These are phyloP conservation scores for Forsythia viridissima DNA, from an alignment of 257 asterid genomes.

Conservation along the genomic window DNA sequence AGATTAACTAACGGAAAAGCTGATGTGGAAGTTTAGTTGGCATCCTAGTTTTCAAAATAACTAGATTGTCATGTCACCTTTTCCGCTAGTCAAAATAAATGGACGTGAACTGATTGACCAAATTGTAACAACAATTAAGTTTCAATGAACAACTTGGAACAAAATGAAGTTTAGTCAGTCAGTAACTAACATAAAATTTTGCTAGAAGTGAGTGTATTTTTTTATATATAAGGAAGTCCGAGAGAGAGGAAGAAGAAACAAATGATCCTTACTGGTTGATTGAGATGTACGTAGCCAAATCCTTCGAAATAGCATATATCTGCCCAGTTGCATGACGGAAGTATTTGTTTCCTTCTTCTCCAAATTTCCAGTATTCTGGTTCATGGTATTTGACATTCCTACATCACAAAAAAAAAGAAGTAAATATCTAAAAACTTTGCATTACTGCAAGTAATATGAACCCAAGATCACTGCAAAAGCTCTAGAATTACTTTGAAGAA, in stretches of 20 bases:
- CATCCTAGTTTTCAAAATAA: background rate
- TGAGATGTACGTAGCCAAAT: conserved; percentile 36
- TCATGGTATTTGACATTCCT: conserved; percentile 36
- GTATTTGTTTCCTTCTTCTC: conserved; percentile 34
- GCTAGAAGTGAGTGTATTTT: background rate
- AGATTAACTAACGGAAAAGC: background rate
- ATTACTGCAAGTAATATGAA: background rate
- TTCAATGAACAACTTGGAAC: background rate
- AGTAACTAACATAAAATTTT: too few relatives aligned
- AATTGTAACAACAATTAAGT: background rate
- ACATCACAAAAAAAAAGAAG: background rate
- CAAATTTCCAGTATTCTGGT: conserved; percentile 43
- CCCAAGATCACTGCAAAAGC: background rate
- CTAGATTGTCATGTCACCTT: background rate
- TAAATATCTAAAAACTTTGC: background rate
- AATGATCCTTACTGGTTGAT: conserved; percentile 26
- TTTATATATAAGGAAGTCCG: too few relatives aligned
- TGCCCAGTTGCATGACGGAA: conserved; percentile 43
- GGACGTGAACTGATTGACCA: background rate
- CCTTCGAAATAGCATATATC: conserved; percentile 41
- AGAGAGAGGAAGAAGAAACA: too few relatives aligned
- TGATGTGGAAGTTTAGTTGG: background rate
- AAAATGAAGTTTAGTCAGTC: background rate
- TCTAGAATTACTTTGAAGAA: conserved; percentile 23
- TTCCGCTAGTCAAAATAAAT: background rate